These are phyloP conservation scores for Plenodomus tracheiphilus DNA, from an alignment of 2,329 filamentous ascomycete genomes.

Conservation along the genomic window DNA sequence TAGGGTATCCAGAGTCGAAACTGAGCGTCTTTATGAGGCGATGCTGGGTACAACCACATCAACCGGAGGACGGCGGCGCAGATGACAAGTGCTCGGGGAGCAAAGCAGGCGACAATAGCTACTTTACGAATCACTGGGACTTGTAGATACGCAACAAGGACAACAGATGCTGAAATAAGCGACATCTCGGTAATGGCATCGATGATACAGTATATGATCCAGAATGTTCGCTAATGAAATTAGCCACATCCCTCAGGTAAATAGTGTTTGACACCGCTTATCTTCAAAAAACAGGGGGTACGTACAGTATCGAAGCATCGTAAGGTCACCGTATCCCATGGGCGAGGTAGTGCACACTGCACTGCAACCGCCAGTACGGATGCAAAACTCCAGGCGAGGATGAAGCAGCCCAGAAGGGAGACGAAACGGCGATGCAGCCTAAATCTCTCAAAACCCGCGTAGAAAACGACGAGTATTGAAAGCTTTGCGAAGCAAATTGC, in stretches of 20 bases:
- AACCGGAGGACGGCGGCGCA: slow-evolving; percentile 31
- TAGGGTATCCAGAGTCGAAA: slow-evolving; percentile 35
- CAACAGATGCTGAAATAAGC: slow-evolving; percentile 36
- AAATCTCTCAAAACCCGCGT: slow-evolving; percentile 24
- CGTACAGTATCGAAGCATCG: slow-evolving; percentile 37
- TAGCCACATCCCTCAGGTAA: slow-evolving; percentile 16
- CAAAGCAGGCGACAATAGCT: slow-evolving; percentile 37
- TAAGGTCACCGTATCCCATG: slow-evolving; percentile 33
- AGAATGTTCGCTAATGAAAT: slow-evolving; percentile 33
- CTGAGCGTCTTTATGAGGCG: slow-evolving; percentile 26
- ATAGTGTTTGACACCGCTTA: too few relatives aligned
- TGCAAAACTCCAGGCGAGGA: slow-evolving; percentile 30
- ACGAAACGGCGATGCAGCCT: slow-evolving; percentile 23
- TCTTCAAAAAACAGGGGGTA: too few relatives aligned
- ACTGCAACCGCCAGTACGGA: slow-evolving; percentile 32
- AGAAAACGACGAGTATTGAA: slow-evolving; percentile 32
- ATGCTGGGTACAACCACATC: slow-evolving; percentile 35
- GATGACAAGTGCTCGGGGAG: slow-evolving; percentile 34
- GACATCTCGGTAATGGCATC: slow-evolving; percentile 37
- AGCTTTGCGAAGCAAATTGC: slow-evolving; percentile 37
- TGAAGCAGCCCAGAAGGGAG: slow-evolving; percentile 23
- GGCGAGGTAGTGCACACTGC: slow-evolving; percentile 35
- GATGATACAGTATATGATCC: slow-evolving; percentile 39
- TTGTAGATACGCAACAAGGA: slow-evolving; percentile 33
- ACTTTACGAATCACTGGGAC: slow-evolving; percentile 28